A percentile compares a stretch with the other conserved stretches of the same genome.
Conservation (phyloP, 2,329 filamentous ascomycete genomes). For the Calonectria pteridis region DNA sequence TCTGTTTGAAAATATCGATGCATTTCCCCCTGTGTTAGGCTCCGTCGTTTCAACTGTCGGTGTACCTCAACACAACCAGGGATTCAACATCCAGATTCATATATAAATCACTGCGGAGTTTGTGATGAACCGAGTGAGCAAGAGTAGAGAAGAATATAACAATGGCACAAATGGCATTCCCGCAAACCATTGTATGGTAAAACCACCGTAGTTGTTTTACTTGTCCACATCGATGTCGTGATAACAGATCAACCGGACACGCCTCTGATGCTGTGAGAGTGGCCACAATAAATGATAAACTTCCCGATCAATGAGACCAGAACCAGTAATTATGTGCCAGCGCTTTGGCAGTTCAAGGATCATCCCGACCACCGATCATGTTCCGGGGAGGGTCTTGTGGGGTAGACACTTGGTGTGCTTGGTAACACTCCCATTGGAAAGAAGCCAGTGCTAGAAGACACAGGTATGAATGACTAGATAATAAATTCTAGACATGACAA, state of each 20-base stretch:
- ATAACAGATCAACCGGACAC: neutral
- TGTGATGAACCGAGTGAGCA: neutral
- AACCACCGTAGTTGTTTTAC: neutral
- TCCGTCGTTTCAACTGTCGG: neutral
- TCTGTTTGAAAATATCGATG: neutral
- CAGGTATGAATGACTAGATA: neutral
- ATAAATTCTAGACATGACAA: neutral
- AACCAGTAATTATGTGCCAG: neutral
- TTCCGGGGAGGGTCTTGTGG: neutral
- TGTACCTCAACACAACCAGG: neutral
- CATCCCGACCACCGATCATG: neutral
- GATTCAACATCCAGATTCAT: neutral
- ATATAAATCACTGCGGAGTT: neutral
- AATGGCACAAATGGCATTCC: neutral
- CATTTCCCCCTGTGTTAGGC: neutral
- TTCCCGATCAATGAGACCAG: neutral
- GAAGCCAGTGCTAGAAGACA: neutral
- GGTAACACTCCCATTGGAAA: neutral
- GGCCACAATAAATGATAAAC: neutral
- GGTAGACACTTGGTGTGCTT: neutral
- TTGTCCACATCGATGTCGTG: neutral
- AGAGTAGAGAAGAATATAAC: neutral
- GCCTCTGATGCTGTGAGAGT: neutral
- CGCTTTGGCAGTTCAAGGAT: neutral
- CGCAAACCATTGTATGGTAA: neutral